Evolutionary conservation across 2,329 filamentous ascomycete species (phyloP), one percentile per base, ranked within the genome.

Genomic region (Cercospora zeina): DNA sequence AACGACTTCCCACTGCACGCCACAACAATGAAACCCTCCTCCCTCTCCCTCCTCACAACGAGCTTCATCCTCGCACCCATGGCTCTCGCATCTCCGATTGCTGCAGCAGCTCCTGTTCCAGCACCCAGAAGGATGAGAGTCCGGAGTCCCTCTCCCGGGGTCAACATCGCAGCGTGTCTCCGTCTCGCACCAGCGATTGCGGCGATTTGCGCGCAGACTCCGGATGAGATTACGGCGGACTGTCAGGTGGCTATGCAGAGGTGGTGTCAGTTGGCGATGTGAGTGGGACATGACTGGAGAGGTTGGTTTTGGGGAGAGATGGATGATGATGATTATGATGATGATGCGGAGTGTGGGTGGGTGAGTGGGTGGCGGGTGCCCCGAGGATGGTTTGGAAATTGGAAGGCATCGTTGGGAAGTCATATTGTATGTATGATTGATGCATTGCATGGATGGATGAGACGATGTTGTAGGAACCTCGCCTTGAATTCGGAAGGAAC

Each of bases 261-360:
- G 27, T 51, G 49, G 49, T 51, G 49, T 51, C 49, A 33, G 9
- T 33, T 51, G 49, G 33, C 19, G n/a, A 51, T 51, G 49, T 51
- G 27, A 51, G 13, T 9, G 6, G 24, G 9, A 30, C 1, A 27
- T 27, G 24, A 6, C 3, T 3, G 24, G 24, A 27, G 24, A 27
- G n/a, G n/a, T n/a, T n/a, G n/a, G n/a, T n/a, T n/a, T 27, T 27
- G 24, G 24, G 24, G 24, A 27, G 3, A 6, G 24, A 27, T 4
- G 36, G 36, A 39, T 4, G 36, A 39, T 13, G 24, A 27, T 27
- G 24, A 27, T n/a, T n/a, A n/a, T n/a, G n/a, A n/a, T n/a, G n/a
- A n/a, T n/a, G n/a, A n/a, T n/a, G n/a, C n/a, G n/a, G n/a, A n/a
- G n/a, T n/a, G n/a, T n/a, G n/a, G n/a, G n/a, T 31, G 5, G 30